Conservation (phyloP, 2,329 filamentous ascomycete genomes). For the Fusarium marasasianum region DNA sequence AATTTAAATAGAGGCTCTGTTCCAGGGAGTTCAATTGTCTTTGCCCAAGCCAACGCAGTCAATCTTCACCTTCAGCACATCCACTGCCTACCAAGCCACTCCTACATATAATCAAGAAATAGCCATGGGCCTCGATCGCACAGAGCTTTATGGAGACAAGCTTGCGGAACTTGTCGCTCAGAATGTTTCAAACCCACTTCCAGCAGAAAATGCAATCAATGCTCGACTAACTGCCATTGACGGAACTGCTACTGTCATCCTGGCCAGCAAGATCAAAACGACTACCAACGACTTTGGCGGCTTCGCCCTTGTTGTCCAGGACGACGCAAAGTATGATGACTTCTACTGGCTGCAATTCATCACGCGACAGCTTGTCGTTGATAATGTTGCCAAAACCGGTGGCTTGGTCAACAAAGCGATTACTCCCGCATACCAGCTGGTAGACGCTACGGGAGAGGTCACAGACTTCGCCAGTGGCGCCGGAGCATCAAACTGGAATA, state of each 20-base stretch:
- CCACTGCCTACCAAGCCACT: neutral
- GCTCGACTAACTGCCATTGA: neutral
- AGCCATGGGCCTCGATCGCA: neutral
- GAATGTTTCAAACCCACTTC: neutral
- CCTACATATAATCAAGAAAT: neutral
- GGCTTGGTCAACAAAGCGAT: neutral
- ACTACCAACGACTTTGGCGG: neutral
- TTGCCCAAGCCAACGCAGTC: neutral
- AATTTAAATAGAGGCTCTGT: neutral
- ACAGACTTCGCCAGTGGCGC: neutral
- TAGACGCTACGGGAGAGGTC: neutral
- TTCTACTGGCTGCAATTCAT: neutral
- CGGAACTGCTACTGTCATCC: neutral
- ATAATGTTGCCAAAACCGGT: neutral
- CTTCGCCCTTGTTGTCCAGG: neutral
- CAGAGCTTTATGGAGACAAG: neutral
- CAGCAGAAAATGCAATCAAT: neutral
- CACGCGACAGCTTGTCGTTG: accelerated
- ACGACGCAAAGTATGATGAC: neutral
- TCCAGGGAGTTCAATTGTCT: neutral
- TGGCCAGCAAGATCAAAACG: neutral
- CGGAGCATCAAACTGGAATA: neutral
- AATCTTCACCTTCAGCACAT: neutral
- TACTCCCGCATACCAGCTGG: neutral
- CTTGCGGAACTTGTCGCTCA: neutral